Evolutionary conservation across 371 early-diverging fungal genomes (phyloP), one percentile per base, ranked within the genome.

Genomic region (Mucor piriformis): DNA sequence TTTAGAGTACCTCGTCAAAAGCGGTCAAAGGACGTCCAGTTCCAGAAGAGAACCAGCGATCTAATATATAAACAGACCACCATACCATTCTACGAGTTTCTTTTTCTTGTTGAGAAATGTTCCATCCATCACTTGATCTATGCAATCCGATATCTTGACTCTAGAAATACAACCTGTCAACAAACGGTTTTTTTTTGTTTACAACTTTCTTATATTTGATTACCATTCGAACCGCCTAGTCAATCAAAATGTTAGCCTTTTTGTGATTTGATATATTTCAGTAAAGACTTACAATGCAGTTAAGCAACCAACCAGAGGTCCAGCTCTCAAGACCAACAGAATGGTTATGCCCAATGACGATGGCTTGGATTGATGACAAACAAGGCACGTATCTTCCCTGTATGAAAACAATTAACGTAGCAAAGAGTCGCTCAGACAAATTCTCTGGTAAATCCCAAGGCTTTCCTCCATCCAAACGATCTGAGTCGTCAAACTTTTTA

Each of bases 111-210:
- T 66, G 34, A 6, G 74, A 65, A 35, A 81, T 67, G 51, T 65
- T 64, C 63, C 73, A 68, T 29, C 72, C 65, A 12, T 59, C 48
- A 35, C 63, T 72, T 23, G 72, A 77, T 27, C 83, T 64, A 40
- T 83, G 79, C 58, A 81, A 63, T 2, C 83, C 81, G 57, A 84
- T 50, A 55, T 83, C 85, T 62, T 83, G 81, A 13, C 79, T 79
- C 74, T 70, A 16, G 3, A 23, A 6, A 29, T 44, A 29, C 29
- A 21, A 7, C n/a, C n/a, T n/a, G n/a, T n/a, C n/a, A n/a, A 24
- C 15, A 13, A 21, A 18, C 35, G 23, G 18, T 11, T 38, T 10
- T 7, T 12, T 8, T 23, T n/a, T 32, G 2, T 6, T 24, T 38
- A 16, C 4, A 8, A 12, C 23, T 11, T 52, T 0, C 18, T 40